Evolutionary conservation across 2,329 filamentous ascomycete genomes (phyloP), one percentile per base, ranked within the genome.

Genomic region (Dactylellina parvicollis): DNA sequence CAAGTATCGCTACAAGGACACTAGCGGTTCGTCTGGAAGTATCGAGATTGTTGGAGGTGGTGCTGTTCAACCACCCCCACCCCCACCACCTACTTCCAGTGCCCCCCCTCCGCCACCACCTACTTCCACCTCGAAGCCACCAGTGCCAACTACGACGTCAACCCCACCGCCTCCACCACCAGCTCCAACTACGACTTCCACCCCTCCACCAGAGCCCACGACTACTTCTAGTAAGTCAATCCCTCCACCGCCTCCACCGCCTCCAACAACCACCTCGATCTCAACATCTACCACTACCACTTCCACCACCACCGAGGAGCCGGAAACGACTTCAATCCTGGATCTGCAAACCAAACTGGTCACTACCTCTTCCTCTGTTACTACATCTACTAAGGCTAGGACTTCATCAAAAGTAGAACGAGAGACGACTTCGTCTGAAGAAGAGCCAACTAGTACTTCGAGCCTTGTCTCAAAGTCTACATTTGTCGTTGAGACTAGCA

Each of bases 1-100:
- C 18, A 83, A 89, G 75, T 99, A 99, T 84, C 84, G 83, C 65
- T 99, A 98, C 82, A 86, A 86, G 76, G 91, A 95, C 80, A 86
- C 85, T 34, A 89, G 86, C 55, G 95, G 95, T 52, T 86, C 84
- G 24, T 96, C 92, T 91, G 79, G 87, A 76, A 94, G 91, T 49
- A 98, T 99, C 80, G 82, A 86, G 77, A 88, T 94, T 59, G 85
- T 89, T 14, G 92, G 88, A 76, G 95, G 95, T 73, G 81, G 84
- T 76, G 84, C 97, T 80, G 92, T 47, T 30, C 26, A 50, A 9
- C 57, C 42, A 10, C 54, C 38, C 5, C 40, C 52, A 40, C 20
- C 30, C 18, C 57, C 42, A 10, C 54, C 38, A 12, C 40, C 52
- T 30, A 16, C 30, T 22, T 65, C 61, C 7, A 55, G 38, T 8